Percentiles rank a stretch among this genome's conserved stretches.
Evolutionary conservation across 1,139 yeast species (phyloP).

Genomic region (Saccharomyces hybrid): DNA sequence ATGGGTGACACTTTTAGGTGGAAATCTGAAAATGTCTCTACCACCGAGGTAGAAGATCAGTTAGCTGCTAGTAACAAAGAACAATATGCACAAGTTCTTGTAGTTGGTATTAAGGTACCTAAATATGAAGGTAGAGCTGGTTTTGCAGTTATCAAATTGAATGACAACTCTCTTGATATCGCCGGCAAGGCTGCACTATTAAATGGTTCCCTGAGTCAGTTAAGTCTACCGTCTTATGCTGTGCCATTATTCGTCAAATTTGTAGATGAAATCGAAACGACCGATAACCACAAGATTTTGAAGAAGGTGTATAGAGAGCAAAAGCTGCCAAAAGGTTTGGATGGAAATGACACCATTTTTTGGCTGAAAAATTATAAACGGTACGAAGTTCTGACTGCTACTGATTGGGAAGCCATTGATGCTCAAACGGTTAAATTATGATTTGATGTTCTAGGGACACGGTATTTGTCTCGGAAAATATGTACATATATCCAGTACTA

Average conservation of each 20-base stretch:
- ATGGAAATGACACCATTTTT: conserved; percentile 54
- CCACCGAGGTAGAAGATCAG: conserved; percentile 91
- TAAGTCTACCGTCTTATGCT: conserved; percentile 75
- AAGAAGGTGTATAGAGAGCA: conserved; percentile 74
- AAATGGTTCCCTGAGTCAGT: conserved; percentile 36
- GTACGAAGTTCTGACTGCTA: conserved; percentile 53
- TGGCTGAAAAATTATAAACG: conserved; percentile 52
- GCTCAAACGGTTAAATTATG: conserved; percentile 30
- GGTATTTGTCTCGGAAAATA: conserved; percentile 1
- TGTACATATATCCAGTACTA: background rate
- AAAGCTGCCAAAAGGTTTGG: conserved; percentile 63
- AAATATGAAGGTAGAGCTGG: conserved; percentile 96
- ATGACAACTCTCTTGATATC: conserved; percentile 31
- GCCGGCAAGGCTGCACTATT: conserved; percentile 33
- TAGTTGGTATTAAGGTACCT: conserved; percentile 84
- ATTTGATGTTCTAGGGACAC: conserved; percentile 3
- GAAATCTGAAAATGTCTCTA: conserved; percentile 94
- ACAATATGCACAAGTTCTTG: conserved; percentile 59
- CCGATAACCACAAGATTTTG: conserved; percentile 82
- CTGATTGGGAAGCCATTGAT: conserved; percentile 49
- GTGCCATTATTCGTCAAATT: conserved; percentile 78
- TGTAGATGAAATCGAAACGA: conserved; percentile 51
- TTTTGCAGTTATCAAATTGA: conserved; percentile 65
- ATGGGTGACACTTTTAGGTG: conserved; percentile 95
- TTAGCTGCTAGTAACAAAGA: conserved; percentile 35